These are phyloP conservation scores for Talaromyces sp. DNA, from an alignment of 2,329 filamentous ascomycete species.

Conservation along the genomic window DNA sequence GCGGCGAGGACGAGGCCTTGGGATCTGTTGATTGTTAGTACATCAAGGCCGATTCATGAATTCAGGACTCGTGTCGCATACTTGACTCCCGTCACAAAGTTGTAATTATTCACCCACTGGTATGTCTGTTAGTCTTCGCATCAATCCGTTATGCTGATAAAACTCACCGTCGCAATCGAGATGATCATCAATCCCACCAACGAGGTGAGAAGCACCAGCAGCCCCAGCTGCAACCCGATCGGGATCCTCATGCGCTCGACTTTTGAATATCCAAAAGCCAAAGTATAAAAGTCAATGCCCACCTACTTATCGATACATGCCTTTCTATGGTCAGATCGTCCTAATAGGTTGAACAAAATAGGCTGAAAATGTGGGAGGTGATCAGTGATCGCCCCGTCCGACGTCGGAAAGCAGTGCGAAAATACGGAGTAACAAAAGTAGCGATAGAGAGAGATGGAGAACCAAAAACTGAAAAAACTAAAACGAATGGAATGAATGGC, in stretches of 20 bases:
- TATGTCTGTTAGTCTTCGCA: neutral
- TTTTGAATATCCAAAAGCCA: neutral
- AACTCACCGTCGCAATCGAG: slow-evolving; percentile 59
- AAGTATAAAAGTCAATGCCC: neutral
- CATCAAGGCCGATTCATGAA: neutral
- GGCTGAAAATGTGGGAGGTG: neutral
- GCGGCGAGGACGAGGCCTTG: slow-evolving; percentile 72
- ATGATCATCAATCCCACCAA: slow-evolving; percentile 73
- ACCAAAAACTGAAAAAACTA: neutral
- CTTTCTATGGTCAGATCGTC: neutral
- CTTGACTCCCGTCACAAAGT: slow-evolving; percentile 57
- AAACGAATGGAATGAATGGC: neutral
- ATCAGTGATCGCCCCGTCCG: neutral
- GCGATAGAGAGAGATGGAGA: neutral
- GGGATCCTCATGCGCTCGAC: slow-evolving; percentile 68
- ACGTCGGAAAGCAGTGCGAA: neutral
- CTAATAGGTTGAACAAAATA: neutral
- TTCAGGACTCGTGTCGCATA: slow-evolving; percentile 23
- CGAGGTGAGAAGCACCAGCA: slow-evolving; percentile 72
- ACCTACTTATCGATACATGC: slow-evolving; percentile 3
- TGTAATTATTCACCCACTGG: slow-evolving; percentile 59
- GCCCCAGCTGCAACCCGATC: slow-evolving; percentile 81
- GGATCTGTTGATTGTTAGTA: slow-evolving; percentile 36
- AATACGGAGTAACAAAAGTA: neutral
- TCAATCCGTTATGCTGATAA: neutral